Percentiles rank a stretch among this genome's conserved stretches.
Conservation (phyloP, 495 filamentous ascomycete genomes). For the Xylaria cubensis region DNA sequence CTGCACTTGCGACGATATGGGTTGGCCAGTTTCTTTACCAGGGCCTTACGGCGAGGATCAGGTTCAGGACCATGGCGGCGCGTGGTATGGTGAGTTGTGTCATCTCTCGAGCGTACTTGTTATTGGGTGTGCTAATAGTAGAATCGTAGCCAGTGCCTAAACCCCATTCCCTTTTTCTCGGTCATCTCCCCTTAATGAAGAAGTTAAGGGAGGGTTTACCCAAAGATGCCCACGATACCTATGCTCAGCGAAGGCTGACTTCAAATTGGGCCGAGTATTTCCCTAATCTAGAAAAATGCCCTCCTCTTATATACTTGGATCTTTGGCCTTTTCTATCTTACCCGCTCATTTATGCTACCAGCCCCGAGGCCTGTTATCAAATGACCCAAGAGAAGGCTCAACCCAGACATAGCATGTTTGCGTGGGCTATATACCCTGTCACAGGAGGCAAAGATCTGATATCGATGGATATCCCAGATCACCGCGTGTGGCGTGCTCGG, state of each 20-base stretch:
- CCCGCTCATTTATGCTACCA: not conserved
- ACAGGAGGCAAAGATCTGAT: conserved; percentile 34
- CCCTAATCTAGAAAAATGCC: conserved; percentile 20
- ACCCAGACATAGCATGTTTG: not conserved
- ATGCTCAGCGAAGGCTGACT: not conserved
- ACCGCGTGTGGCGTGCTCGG: conserved; percentile 44
- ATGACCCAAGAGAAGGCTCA: not conserved
- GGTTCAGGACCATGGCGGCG: not conserved
- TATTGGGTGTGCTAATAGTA: not conserved
- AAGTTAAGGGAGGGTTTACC: not conserved
- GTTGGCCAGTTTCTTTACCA: not conserved
- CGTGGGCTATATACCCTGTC: not conserved
- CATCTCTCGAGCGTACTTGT: not conserved
- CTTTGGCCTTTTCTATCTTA: conserved; percentile 42
- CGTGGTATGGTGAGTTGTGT: not conserved
- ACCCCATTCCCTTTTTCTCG: not conserved
- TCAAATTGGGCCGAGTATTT: conserved; percentile 22
- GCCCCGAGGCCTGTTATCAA: conserved; percentile 1
- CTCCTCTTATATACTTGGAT: conserved; percentile 45
- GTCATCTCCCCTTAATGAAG: conserved; percentile 1
- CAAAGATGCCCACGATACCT: conserved; percentile 3
- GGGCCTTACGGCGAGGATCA: not conserved
- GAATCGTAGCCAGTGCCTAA: not conserved
- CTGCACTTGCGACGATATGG: not conserved
- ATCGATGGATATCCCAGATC: conserved; percentile 40